Evolutionary conservation across 345 rosid genomes (phyloP), one percentile per base, ranked within the genome.

Genomic region (Populus euphratica): DNA sequence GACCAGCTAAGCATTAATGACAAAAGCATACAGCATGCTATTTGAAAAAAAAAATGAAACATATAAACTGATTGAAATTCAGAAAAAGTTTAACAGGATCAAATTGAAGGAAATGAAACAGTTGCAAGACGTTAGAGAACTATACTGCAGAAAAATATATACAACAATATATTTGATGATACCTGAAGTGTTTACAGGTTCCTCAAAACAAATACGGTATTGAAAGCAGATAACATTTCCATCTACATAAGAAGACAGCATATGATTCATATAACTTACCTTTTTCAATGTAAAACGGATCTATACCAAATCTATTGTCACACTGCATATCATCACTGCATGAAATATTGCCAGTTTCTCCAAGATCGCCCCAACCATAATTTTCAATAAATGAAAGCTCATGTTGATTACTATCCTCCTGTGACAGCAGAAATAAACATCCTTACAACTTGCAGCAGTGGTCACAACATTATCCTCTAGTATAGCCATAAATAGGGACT

Each of bases 311-410:
- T 83, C 77, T 47, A 64, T 87, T 79, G 56, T 87, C 91, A 75
- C 75, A 76, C 23, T 81, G 82, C 87, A 83, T 86, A 79, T 83
- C 85, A 80, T 82, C 82, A 69, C 78, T 77, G 78, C 80, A 69
- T 41, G 84, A 81, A 66, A 70, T 68, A 62, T 79, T 83, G 71
- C 65, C 78, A 80, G 71, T 68, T 76, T 80, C 69, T 82, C 78
- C 81, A 80, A 77, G 64, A 87, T 88, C 87, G 76, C 91, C 93
- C 96, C 97, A 95, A 67, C 97, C 94, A 86, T 92, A 95, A 72
- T 84, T 89, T 84, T 88, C 94, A 85, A 95, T 81, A 54, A 67
- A 82, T 68, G 91, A 87, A 83, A 91, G 80, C 17, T 83, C 75
- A 70, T 70, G 83, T 12, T 73, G 65, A 13, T 61, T 63, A 69